Conservation (phyloP, 1,284 basidiomycete genomes). For the Puccinia novopanici region DNA sequence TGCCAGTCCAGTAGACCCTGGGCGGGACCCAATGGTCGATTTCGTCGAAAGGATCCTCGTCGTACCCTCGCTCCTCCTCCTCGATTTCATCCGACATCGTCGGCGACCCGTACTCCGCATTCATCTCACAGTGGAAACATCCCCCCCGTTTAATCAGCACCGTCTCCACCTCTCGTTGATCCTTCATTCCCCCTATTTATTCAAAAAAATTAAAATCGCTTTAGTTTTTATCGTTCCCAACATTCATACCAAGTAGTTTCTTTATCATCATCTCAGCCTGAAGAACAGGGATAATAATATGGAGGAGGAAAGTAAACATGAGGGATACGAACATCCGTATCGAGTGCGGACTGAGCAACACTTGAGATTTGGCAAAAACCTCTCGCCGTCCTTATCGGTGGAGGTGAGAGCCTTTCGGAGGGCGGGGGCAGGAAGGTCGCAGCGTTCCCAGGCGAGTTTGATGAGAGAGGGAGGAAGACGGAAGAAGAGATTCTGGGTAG, state of each 20-base stretch:
- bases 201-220: not conserved
- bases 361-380: not conserved
- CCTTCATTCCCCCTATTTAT: not conserved
- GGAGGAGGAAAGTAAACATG: no score
- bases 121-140: not conserved
- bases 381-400: not conserved
- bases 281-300: no score
- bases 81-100: no score
- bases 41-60: no score
- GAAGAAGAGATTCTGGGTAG: not conserved
- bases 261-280: no score
- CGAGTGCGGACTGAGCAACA: not conserved
- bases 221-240: no score
- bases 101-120: no score
- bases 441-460: not conserved
- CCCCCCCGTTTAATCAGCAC: not conserved
- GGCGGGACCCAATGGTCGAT: no score
- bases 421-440: not conserved
- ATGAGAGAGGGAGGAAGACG: not conserved
- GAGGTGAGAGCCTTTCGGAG: not conserved
- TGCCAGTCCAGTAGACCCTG: no score
- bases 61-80: no score
- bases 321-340: not conserved
- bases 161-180: not conserved
- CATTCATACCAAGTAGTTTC: no score